Conservation (phyloP, 2,329 filamentous ascomycete genomes). For the Rhexocercosporidium sp. region DNA sequence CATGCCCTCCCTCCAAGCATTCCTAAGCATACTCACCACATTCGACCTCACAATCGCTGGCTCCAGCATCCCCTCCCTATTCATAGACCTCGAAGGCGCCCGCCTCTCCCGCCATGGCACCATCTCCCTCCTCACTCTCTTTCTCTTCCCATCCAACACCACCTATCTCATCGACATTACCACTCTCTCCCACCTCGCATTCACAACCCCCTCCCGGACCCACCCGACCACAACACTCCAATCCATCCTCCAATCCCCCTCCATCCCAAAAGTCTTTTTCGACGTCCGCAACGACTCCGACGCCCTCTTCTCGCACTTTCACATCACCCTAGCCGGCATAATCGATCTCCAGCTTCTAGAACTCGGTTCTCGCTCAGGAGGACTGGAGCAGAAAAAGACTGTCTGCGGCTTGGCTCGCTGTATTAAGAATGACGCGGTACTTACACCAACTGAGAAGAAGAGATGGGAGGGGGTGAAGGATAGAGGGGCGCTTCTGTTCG, state of each 20-base stretch:
- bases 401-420: slow-evolving; percentile 41
- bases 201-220: neutral
- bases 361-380: slow-evolving; percentile 43
- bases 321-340: slow-evolving; percentile 50
- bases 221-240: slow-evolving; percentile 39
- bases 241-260: slow-evolving; percentile 50
- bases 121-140: slow-evolving; percentile 46
- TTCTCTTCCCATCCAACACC: slow-evolving; percentile 37
- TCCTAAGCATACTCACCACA: no score
- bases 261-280: slow-evolving; percentile 58
- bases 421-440: slow-evolving; percentile 40
- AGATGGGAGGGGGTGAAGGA: slow-evolving; percentile 47
- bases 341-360: slow-evolving; percentile 64
- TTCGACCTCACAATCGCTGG: no score
- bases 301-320: slow-evolving; percentile 54
- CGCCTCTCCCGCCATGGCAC: slow-evolving; percentile 38
- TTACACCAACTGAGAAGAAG: slow-evolving; percentile 27
- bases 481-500: slow-evolving; percentile 46
- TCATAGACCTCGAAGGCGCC: slow-evolving; percentile 51
- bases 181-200: neutral
- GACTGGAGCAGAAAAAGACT: no score
- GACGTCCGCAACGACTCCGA: slow-evolving; percentile 64
- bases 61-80: slow-evolving; percentile 48
- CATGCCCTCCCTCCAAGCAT: no score
- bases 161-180: slow-evolving; percentile 51